Evolutionary conservation across 768 basidiomycete species (phyloP).

Genomic region (Lactarius hatsudake): DNA sequence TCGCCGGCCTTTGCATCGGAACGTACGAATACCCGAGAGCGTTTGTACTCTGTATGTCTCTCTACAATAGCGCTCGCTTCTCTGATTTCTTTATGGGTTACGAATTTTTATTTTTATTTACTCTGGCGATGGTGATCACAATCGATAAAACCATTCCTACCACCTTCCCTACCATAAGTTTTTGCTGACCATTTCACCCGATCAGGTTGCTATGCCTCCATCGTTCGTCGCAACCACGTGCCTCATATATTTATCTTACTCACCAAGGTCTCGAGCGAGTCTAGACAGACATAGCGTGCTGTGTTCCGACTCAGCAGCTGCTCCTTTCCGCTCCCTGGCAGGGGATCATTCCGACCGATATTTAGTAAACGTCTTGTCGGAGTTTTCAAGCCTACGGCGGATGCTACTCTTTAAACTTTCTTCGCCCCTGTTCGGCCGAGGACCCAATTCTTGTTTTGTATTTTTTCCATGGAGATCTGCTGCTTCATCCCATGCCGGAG

Average conservation of each 20-base stretch:
- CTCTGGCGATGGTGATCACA: constrained; percentile 5
- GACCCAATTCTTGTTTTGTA: background rate
- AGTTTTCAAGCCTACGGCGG: background rate
- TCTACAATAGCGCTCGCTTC: background rate
- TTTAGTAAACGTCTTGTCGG: constrained; percentile 3
- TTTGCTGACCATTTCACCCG: constrained; percentile 19
- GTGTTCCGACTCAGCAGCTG: background rate
- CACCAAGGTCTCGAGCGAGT: background rate
- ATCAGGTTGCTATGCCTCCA: constrained; percentile 23
- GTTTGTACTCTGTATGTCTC: background rate
- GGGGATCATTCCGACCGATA: constrained; percentile 3
- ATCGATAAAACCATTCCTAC: constrained; percentile 15
- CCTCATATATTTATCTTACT: background rate
- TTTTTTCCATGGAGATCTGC: background rate
- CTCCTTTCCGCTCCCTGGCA: background rate
- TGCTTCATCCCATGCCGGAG: constrained; percentile 4
- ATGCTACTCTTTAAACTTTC: background rate
- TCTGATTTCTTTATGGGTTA: background rate
- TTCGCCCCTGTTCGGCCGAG: constrained; percentile 23
- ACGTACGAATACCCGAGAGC: background rate
- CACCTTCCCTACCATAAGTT: background rate
- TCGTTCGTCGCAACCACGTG: constrained; percentile 14
- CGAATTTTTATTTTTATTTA: constrained; percentile 14
- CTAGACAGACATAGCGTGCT: background rate
- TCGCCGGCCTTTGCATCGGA: background rate